These are phyloP conservation scores for Rhynchospora pubera DNA, from an alignment of 176 grass and related monocot genomes.

Conservation along the genomic window DNA sequence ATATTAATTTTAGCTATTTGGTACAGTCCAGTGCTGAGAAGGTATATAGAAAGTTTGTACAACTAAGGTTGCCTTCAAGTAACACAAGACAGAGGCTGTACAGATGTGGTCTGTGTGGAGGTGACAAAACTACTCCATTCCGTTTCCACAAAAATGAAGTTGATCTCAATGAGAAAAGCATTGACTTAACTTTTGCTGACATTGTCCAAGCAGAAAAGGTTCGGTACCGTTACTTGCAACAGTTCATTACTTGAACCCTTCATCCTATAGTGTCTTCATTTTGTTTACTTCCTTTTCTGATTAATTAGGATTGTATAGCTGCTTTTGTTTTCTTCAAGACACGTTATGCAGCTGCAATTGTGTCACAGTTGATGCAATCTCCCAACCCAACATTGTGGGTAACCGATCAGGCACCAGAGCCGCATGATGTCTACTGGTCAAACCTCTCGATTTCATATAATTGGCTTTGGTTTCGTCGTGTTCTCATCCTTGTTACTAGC, in stretches of 20 bases:
- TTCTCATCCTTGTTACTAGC: conserved; percentile 50
- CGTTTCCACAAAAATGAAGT: conserved; percentile 53
- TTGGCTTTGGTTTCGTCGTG: conserved; percentile 69
- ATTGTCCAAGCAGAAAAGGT: conserved; percentile 63
- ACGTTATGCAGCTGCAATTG: conserved; percentile 74
- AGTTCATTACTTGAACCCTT: background rate
- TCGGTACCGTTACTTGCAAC: background rate
- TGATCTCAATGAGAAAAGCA: conserved; percentile 34
- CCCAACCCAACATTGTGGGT: conserved; percentile 93
- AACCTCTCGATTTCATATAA: conserved; percentile 83
- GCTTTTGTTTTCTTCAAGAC: conserved; percentile 98
- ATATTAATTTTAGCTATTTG: background rate
- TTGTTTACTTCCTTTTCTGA: conserved; percentile 5
- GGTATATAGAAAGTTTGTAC: conserved; percentile 65
- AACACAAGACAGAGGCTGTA: conserved; percentile 37
- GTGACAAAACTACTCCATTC: conserved; percentile 42
- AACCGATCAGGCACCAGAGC: conserved; percentile 64
- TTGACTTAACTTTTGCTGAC: conserved; percentile 28
- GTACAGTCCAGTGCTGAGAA: conserved; percentile 69
- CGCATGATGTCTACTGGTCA: conserved; percentile 82
- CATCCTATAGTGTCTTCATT: background rate
- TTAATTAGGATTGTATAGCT: conserved; percentile 58
- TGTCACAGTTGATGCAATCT: conserved; percentile 65
- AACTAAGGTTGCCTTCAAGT: conserved; percentile 35
- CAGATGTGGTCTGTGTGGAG: conserved; percentile 84